Evolutionary conservation across 768 basidiomycete genomes (phyloP), one percentile per base, ranked within the genome.

Genomic region (Trametes gibbosa): DNA sequence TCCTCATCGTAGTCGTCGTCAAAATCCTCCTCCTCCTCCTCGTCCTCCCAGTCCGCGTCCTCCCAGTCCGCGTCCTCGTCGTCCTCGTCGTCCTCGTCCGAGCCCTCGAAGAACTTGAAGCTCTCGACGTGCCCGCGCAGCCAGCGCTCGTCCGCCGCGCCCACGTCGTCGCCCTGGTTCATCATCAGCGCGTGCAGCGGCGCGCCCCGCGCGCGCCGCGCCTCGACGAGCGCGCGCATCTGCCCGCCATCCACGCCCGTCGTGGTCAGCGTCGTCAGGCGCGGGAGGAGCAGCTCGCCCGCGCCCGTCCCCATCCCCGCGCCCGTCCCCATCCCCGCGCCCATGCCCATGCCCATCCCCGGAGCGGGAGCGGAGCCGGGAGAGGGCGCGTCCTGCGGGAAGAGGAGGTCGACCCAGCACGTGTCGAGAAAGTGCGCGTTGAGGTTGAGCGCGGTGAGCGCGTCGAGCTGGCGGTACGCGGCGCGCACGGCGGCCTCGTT

Each of bases 51-150:
- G 5, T 59, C 64, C 1, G 37, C 47, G 6, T 55, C 62, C 14
- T 62, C 63, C 14, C 63, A 58, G 32, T 63, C 62, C 45, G 64
- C 64, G 24, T 63, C 59, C 35, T 62, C 61, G 6, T 58, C 42
- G 16, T 52, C 62, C 25, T 70, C 73, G 14, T 63, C 85, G 29
- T 77, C 76, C 46, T 77, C 77, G 45, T 84, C 84, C 34, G 82
- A 69, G 29, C 62, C 66, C 49, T 83, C 84, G 59, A 85, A 88
- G 61, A 75, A 79, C 12, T 81, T 80, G 16, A 88, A 76, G 32
- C 72, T 72, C 57, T 82, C 78, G 63, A 65, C 51, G 51, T 86
- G 75, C 5, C 69, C 69, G 50, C 69, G 74, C 39, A 89, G 65
- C 86, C 86, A 89, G 40, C 66, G 67, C 61, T 76, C 75, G 13